Base-by-base conservation (phyloP, 1,284 basidiomycete genomes). In the Boletus smithii region DNA sequence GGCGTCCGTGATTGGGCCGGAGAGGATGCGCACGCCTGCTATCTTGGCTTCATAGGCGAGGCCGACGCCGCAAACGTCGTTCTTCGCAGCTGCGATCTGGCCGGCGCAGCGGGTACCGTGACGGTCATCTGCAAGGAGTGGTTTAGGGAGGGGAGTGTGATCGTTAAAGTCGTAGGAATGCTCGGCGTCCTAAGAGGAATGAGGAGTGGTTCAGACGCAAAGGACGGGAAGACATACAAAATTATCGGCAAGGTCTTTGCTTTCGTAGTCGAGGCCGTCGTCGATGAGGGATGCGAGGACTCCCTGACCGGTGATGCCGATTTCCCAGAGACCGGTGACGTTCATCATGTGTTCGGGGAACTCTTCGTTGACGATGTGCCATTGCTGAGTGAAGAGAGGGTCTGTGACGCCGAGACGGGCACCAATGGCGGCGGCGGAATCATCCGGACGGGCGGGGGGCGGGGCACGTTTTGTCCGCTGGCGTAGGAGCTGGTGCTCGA, bases 91-190 rank as follows among this genome's bases (percentile, higher is more conserved):
- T n/a, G 91, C 94, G 46, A 99, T 86, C 69, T 99, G 97, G 26
- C 97, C 97, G 1, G 95, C 95, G 66, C 97, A 99, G 3, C 97
- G 87, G 0, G 97, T 99, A 14, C 97, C 97, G 65, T 99, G 97
- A 65, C 92, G 91, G 62, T 99, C 97, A 58, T 99, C 95, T 20
- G 77, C 78, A 38, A 97, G 81, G 43, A 87, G 80, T 0, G 97
- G 97, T 34, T 86, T 87, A 4, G 97, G 97, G 9, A 97, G 74
- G 8, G 83, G 75, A 29, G 82, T 83, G 65, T 99, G 93, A 62
- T 97, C 91, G 67, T 99, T 99, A 69, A 94, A 99, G 69, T 99
- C 95, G 67, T 94, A 93, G 0, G 95, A 98, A 48, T 95, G 87
- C 34, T 82, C 85, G 8, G 88, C 83, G 63, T 88, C 92, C 92